Base-by-base conservation (phyloP, 306 rosid genomes). In the Delonix regia region DNA sequence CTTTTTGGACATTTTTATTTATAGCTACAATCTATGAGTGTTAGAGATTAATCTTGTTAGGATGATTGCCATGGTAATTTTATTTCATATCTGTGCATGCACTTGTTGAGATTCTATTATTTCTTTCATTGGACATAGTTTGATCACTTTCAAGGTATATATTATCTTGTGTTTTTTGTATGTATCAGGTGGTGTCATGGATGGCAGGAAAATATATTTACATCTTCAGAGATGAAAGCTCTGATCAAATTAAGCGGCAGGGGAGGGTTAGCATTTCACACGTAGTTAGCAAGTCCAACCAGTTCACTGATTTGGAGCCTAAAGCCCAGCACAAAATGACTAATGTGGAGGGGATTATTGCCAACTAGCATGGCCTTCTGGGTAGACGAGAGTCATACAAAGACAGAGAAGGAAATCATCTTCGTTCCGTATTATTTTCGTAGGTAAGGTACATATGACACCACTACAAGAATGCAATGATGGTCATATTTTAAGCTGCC, bases 241-340 rank as follows among this genome's bases (percentile, higher is more conserved):
- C 99, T 42, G 98, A 95, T 57, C 89, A 88, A 74, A 83, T 95
- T 49, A 91, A 87, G 88, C 90, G 96, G 71, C 89, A 83, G 71
- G 98, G 98, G 49, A 86, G 99, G 81, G 96, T 95, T 62, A 95
- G 92, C 90, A 95, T 95, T 76, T 87, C 98, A n/a, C 98, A 91
- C 81, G 86, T 95, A 39, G 97, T 97, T 27, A 92, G 99, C 67
- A 89, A 91, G 85, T 95, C 99, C 73, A 92, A 95, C 84, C 97
- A 92, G 91, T 95, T 92, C 91, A 95, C 89, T 33, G 97, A 95
- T 86, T 82, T 95, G 79, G 99, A 95, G 86, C 94, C 98, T 0
- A 95, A 92, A 88, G 74, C 75, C 21, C 89, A 87, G 56, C 87
- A 83, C 28, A 74, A 92, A 45, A 74, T 88, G 63, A 74, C 73